phyloP scores from a whole-genome alignment of 352 stramenopile species.

The Phytophthora meadii region DNA sequence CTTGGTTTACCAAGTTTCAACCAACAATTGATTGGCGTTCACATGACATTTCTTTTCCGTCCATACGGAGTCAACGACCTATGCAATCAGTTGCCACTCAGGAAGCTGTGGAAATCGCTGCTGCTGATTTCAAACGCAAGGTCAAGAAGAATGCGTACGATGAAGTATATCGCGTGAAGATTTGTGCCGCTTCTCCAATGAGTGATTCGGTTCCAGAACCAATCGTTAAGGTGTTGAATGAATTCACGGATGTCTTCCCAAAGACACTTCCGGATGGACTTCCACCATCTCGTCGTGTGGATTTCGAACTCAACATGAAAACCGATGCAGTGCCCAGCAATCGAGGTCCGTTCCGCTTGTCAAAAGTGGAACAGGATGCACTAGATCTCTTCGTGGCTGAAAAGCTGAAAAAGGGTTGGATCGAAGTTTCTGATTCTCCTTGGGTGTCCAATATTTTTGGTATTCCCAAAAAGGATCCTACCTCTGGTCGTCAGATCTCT shows the following conservation, averaged over 20 bases:
- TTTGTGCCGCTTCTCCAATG: neutral
- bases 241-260: conserved; percentile 24
- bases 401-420: conserved; percentile 29
- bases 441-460: conserved; percentile 37
- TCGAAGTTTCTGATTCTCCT: conserved; percentile 33
- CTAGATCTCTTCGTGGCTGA: neutral
- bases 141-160: conserved; percentile 12
- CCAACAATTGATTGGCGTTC: conserved; percentile 18
- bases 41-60: no score
- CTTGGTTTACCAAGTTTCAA: conserved; percentile 23
- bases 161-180: conserved; percentile 22
- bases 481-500: conserved; percentile 9
- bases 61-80: no score
- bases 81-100: no score
- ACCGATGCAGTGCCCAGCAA: conserved; percentile 15
- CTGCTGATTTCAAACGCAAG: conserved; percentile 14
- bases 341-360: conserved; percentile 18
- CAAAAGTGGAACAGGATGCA: no score
- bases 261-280: conserved; percentile 15
- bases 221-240: neutral
- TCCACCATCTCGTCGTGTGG: conserved; percentile 13
- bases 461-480: conserved; percentile 30
- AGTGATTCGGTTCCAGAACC: neutral
- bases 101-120: conserved; percentile 7
- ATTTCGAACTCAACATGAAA: conserved; percentile 35